Evolutionary conservation across 169 alveolate species (phyloP).

Genomic region (Plasmodium vivax): DNA sequence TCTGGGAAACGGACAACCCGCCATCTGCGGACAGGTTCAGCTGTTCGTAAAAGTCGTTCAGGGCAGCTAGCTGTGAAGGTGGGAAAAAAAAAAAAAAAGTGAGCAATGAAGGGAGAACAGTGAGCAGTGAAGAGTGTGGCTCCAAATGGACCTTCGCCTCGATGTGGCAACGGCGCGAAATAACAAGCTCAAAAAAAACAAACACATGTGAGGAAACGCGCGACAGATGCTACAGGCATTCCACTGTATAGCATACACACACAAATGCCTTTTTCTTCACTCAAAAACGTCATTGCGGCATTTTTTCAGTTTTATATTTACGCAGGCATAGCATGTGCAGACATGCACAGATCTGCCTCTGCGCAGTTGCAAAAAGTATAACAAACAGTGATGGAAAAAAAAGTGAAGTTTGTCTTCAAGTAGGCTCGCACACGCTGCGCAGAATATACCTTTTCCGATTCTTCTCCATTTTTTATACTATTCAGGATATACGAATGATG

Average conservation of each 20-base stretch:
- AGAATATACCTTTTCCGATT: constrained; percentile 69
- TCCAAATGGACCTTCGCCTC: neutral
- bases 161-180: neutral
- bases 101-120: neutral
- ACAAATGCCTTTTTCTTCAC: no score
- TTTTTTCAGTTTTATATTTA: no score
- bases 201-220: neutral
- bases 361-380: neutral
- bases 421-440: neutral
- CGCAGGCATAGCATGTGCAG: neutral
- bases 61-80: constrained; percentile 53
- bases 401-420: neutral
- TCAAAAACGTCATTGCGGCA: neutral
- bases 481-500: constrained; percentile 67
- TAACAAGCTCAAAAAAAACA: neutral
- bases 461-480: constrained; percentile 74
- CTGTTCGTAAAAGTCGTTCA: constrained; percentile 73
- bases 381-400: neutral
- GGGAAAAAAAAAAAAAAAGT: neutral
- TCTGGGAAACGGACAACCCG: constrained; percentile 40
- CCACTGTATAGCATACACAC: no score
- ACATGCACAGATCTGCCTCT: neutral
- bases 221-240: neutral
- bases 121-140: neutral
- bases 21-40: constrained; percentile 67